Evolutionary conservation across 1,284 basidiomycete species (phyloP).

Genomic region (Coriolopsis trogii): DNA sequence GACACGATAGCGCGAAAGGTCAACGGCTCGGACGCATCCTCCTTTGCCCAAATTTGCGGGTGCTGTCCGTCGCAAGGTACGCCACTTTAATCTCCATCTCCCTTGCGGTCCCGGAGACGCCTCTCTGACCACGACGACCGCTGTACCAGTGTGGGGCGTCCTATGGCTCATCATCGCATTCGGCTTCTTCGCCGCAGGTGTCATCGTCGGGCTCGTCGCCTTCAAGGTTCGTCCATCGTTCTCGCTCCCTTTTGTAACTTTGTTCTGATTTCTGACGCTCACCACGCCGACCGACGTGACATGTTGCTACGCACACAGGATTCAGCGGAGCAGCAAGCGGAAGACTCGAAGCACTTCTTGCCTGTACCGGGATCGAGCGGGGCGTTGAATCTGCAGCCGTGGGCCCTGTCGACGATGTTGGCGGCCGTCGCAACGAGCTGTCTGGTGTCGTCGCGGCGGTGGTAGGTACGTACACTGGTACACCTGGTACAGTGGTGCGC

Average conservation of each 20-base stretch:
- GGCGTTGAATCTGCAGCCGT: constrained; percentile 9
- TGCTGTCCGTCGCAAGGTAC: constrained; percentile 73
- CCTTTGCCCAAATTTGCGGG: constrained; percentile 87
- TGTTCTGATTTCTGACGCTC: constrained; percentile 10
- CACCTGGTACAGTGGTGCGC: no score
- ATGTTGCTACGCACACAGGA: no score
- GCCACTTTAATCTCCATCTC: constrained; percentile 11
- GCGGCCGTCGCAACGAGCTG: constrained; percentile 6
- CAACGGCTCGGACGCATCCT: constrained; percentile 89
- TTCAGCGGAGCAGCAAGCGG: constrained; percentile 54
- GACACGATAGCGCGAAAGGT: constrained; percentile 91
- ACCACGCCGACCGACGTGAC: no score
- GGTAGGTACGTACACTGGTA: background rate
- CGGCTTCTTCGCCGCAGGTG: constrained; percentile 80
- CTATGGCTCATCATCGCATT: constrained; percentile 88
- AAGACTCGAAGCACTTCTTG: constrained; percentile 57
- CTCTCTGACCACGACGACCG: no score
- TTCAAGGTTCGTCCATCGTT: constrained; percentile 67
- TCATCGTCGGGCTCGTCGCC: constrained; percentile 82
- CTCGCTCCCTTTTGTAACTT: background rate
- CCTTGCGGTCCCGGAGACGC: background rate
- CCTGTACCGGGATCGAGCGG: constrained; percentile 58
- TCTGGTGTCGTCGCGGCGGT: constrained; percentile 6
- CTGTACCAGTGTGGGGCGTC: constrained; percentile 88
- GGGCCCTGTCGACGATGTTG: constrained; percentile 5